Base-by-base conservation (phyloP, 148 eudicot genomes). In the Mesembryanthemum crystallinum region DNA sequence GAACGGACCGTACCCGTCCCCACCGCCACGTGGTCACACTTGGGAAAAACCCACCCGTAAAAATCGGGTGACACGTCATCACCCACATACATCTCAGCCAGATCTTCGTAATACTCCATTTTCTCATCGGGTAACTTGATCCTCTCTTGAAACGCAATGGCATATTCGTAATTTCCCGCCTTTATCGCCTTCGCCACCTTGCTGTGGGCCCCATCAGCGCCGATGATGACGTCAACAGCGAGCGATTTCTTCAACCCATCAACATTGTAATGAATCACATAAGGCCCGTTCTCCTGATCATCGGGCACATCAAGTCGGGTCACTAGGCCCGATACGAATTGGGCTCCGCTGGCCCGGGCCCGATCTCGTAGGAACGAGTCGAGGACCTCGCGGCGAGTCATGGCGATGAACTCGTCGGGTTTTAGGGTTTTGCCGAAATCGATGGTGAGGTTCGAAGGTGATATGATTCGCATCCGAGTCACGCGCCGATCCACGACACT, bases 1-100 rank as follows among this genome's bases (percentile, higher is more conserved):
- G 89, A 82, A 21, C 79, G 73, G 4, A 90, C 83, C 3, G 95
- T 94, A 0, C 98, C 98, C 0, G 98, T 93, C 55, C 98, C 97
- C 3, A 94, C 98, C 1, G 97, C 97, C 64, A 94, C 97, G 73
- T 94, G 98, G 72, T 91, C 98, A 43, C 97, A 91, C 39, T 94
- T 94, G 1, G 98, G 93, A 73, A 94, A 94, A 39, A 94, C 97
- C 98, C 98, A 94, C 6, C 87, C 98, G 79, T 94, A 94, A 71
- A 91, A 94, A 49, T 94, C 97, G 0, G 97, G 98, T 0, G 98
- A 94, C 28, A 94, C 97, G 77, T 94, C 97, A 63, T 87, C 82
- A 3, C 98, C 98, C 2, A 94, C 90, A 25, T 94, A 94, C 93
- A 94, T 94, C 86, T 92, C 98, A 0, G 93, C 96, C 8, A 94